These are phyloP conservation scores for Strigomonas culicis DNA, from an alignment of 208 protist species.

Conservation along the genomic window DNA sequence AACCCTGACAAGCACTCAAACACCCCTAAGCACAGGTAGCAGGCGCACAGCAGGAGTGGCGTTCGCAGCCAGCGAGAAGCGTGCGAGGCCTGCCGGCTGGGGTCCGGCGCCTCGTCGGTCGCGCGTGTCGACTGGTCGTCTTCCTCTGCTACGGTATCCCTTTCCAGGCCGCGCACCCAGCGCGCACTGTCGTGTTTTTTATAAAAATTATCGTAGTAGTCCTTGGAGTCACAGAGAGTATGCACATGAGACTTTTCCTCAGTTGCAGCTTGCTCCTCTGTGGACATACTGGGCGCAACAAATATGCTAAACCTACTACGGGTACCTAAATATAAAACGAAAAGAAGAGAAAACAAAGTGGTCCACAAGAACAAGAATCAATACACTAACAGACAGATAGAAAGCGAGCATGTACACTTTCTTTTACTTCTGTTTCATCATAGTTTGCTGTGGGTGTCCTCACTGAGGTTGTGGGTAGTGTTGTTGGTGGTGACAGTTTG, in stretches of 20 bases:
- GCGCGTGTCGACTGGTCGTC: not conserved
- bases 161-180: constrained; percentile 75
- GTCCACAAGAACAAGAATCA: not conserved
- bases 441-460: too few species aligned
- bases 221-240: constrained; percentile 57
- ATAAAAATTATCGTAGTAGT: constrained; percentile 41
- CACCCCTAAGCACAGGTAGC: not conserved
- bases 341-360: constrained; percentile 12
- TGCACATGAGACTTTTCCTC: constrained; percentile 14
- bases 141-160: constrained; percentile 31
- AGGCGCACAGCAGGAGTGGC: too few species aligned
- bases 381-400: not conserved
- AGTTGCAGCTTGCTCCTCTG: not conserved
- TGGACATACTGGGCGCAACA: too few species aligned
- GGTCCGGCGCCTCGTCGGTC: too few species aligned
- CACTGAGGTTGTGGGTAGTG: too few species aligned
- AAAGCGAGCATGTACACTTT: not conserved
- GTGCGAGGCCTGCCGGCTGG: too few species aligned
- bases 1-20: not conserved
- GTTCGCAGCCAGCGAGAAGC: not conserved
- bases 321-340: constrained; percentile 5
- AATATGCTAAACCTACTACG: not conserved
- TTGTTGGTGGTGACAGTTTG: too few species aligned
- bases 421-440: too few species aligned
- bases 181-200: constrained; percentile 40